Base-by-base conservation (phyloP, 306 rosid genomes). In the Glycine tomentella region DNA sequence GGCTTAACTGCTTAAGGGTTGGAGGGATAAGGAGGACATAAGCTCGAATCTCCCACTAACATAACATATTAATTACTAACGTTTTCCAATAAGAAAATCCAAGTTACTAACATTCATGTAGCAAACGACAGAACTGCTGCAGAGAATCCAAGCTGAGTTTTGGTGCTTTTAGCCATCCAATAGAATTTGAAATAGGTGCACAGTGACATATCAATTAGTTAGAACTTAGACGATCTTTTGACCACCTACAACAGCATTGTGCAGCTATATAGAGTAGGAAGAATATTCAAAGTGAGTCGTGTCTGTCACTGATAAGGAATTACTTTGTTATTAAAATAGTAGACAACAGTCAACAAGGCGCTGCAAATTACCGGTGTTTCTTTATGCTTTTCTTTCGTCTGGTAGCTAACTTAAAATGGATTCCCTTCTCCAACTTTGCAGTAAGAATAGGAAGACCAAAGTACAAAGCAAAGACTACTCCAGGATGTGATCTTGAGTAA, bases 371-470 rank as follows among this genome's bases (percentile, higher is more conserved):
- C 16, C 8, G 15, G 10, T 76, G 61, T 34, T 64, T 34, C 52
- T 77, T 77, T 64, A 10, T 64, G 12, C 73, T 10, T 64, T 76
- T 34, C 63, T 64, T 77, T 51, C n/a, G 2, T 51, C 64, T 36
- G 7, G 1, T 64, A 50, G 10, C 64, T 49, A 76, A 65, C 38
- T 77, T 65, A 7, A 65, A 50, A 49, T 77, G 12, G 65, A 77
- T 65, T 65, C 55, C 44, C 65, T 77, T 31, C 65, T 25, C 50
- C 52, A 9, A 49, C 50, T 63, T 76, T 76, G 3, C 4, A 2
- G 51, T 13, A 44, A 8, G 11, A 53, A n/a, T n/a, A 20, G 1
- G 4, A 50, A 31, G 4, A 36, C 51, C 77, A 72, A 34, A 53
- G 52, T 55, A 50, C 46, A 48, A 71, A 25, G 42, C 57, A 68